phyloP scores from a whole-genome alignment of 306 rosid species.

The Echinosophora koreensis region DNA sequence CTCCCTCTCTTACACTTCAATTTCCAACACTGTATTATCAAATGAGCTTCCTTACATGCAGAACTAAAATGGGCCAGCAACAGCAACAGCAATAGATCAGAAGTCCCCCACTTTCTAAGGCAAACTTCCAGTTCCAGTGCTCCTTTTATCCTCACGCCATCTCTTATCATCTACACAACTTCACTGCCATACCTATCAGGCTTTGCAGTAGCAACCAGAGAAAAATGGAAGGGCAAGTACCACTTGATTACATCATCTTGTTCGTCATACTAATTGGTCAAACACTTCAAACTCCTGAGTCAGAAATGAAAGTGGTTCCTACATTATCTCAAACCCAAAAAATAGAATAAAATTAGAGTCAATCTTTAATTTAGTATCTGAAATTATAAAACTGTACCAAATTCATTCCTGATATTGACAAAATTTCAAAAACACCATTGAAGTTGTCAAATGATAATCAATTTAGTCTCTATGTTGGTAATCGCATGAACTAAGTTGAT shows the following conservation, averaged over 20 bases:
- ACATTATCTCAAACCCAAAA: too few relatives aligned
- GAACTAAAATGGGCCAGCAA: constrained; percentile 36
- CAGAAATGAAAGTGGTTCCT: background rate
- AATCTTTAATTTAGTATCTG: too few relatives aligned
- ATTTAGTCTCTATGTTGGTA: too few relatives aligned
- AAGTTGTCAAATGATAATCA: too few relatives aligned
- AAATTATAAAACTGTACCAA: too few relatives aligned
- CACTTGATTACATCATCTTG: constrained; percentile 41
- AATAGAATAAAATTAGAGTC: too few relatives aligned
- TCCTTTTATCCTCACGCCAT: constrained; percentile 57
- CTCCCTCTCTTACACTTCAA: constrained; percentile 51
- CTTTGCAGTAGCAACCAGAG: background rate
- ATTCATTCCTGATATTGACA: too few relatives aligned
- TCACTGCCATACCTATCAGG: constrained; percentile 20
- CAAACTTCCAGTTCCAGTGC: constrained; percentile 11
- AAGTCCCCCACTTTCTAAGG: constrained; percentile 71
- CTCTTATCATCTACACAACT: constrained; percentile 32
- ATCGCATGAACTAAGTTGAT: too few relatives aligned
- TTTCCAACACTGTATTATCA: constrained; percentile 60
- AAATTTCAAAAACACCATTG: too few relatives aligned
- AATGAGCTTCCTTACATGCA: constrained; percentile 22
- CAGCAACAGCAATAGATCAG: constrained; percentile 16
- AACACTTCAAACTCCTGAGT: constrained; percentile 31
- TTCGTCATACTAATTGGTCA: constrained; percentile 42
- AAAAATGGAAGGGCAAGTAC: background rate